Evolutionary conservation across 2,329 filamentous ascomycete genomes (phyloP), one percentile per base, ranked within the genome.

Genomic region (Coleophoma crateriformis): DNA sequence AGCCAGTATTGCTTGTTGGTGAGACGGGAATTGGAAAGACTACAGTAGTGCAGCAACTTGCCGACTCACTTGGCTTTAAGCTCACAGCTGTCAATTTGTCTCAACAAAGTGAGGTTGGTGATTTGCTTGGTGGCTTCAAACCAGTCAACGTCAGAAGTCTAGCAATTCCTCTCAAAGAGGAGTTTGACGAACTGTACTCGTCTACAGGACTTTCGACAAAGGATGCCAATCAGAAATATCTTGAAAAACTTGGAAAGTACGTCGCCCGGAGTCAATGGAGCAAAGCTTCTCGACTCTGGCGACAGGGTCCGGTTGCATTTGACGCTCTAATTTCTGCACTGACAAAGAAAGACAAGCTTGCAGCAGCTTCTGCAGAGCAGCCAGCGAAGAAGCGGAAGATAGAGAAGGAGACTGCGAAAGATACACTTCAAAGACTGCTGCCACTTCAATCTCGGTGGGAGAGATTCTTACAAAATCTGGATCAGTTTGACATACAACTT

Each of bases 1-100:
- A 99, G 62, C 90, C 95, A 4, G 81, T 96, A 1, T 72, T 99
- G 15, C 81, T 99, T 27, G 94, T 99, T n/a, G 94, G 94, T 64
- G 94, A 99, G 71, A 99, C 94, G 7, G 94, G 94, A 73, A 96
- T 96, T 46, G 94, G 94, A 61, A 99, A 99, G 70, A 99, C 94
- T 0, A 96, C 94, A 0, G 88, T 94, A 22, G 85, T 99, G 13
- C 94, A 99, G 66, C 90, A 96, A 64, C 75, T 99, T 49, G 90
- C 94, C 0, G 84, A 87, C 50, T 79, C 86, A 3, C 77, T 96
- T 27, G 89, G 91, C 1, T 87, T 90, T 63, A 95, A 89, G 60
- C 78, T 99, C 12, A 87, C 90, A 0, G 89, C 91, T 3, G 90
- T 99, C 63, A 99, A 99, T 64, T 68, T 99, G 64, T 99, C 94